A percentile compares a stretch with the other conserved stretches of the same genome.
These are phyloP conservation scores for Orbilia ellipsospora DNA, from an alignment of 2,329 filamentous ascomycete genomes.

Conservation along the genomic window DNA sequence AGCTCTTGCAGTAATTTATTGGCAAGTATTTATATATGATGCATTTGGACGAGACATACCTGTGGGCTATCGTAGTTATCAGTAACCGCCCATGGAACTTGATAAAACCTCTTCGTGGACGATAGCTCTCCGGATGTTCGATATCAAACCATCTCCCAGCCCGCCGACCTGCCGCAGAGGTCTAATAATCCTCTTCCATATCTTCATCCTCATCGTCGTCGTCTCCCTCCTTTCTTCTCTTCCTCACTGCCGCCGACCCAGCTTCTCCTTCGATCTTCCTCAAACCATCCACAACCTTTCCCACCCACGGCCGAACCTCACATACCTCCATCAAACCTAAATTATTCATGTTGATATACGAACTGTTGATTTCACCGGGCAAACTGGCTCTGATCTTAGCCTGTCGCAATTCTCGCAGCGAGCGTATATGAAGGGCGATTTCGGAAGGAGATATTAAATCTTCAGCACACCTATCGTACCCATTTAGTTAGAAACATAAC, in stretches of 20 bases:
- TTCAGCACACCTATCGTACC: conserved; percentile 75
- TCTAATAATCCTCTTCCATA: conserved; percentile 37
- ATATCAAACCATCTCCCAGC: not conserved
- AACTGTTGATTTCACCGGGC: conserved; percentile 67
- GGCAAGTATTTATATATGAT: no score
- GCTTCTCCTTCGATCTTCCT: conserved; percentile 76
- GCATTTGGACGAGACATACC: no score
- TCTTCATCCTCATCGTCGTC: conserved; percentile 37
- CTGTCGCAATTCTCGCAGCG: conserved; percentile 86
- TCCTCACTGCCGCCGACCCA: conserved; percentile 34
- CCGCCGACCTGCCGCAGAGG: not conserved
- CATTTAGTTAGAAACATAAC: conserved; percentile 58
- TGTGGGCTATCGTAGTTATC: no score
- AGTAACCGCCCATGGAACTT: no score
- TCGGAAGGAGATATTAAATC: conserved; percentile 42
- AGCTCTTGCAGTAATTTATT: no score
- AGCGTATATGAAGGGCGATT: conserved; percentile 65
- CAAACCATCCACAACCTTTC: conserved; percentile 86
- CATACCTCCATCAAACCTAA: conserved; percentile 94
- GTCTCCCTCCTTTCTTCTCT: conserved; percentile 35
- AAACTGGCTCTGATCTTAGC: conserved; percentile 86
- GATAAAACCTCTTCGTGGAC: no score
- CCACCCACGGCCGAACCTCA: conserved; percentile 84
- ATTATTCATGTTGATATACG: conserved; percentile 69
- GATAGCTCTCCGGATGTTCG: no score